Percentiles rank a stretch among this genome's conserved stretches.
These are phyloP conservation scores for Zymoseptoria brevis DNA, from an alignment of 2,329 filamentous ascomycete genomes.

Conservation along the genomic window DNA sequence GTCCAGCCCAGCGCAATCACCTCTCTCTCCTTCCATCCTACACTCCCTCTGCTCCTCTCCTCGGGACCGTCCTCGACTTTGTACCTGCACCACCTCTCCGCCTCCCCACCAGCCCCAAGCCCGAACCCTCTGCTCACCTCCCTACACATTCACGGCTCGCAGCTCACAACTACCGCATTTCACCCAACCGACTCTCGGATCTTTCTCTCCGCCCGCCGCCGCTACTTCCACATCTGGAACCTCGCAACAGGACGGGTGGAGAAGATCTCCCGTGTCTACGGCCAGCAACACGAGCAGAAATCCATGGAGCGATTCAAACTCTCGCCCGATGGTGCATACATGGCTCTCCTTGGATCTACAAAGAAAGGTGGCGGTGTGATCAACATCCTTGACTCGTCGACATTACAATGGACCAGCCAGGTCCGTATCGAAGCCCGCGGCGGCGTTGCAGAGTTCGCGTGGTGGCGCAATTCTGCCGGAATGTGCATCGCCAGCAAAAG, in stretches of 20 bases:
- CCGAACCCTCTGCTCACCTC: slow-evolving; percentile 88
- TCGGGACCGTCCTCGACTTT: slow-evolving; percentile 79
- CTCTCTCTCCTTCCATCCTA: slow-evolving; percentile 81
- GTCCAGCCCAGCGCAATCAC: slow-evolving; percentile 68
- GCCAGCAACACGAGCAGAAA: slow-evolving; percentile 73
- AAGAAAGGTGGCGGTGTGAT: slow-evolving; percentile 81
- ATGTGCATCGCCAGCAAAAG: slow-evolving; percentile 76
- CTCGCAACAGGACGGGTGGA: slow-evolving; percentile 72
- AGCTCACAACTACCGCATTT: slow-evolving; percentile 79
- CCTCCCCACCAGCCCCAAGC: slow-evolving; percentile 60
- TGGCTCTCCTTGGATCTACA: slow-evolving; percentile 72
- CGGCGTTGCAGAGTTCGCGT: slow-evolving; percentile 82
- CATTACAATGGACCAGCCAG: slow-evolving; percentile 80
- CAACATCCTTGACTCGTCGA: slow-evolving; percentile 71
- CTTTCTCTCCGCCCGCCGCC: slow-evolving; percentile 78
- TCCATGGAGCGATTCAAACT: slow-evolving; percentile 86
- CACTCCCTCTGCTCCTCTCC: slow-evolving; percentile 80
- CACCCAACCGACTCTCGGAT: slow-evolving; percentile 64
- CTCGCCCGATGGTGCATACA: slow-evolving; percentile 76
- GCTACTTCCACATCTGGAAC: slow-evolving; percentile 94
- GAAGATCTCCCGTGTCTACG: slow-evolving; percentile 68
- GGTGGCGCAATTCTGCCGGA: slow-evolving; percentile 81
- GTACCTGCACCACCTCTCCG: slow-evolving; percentile 77
- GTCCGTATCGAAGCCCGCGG: slow-evolving; percentile 73
- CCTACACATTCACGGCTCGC: slow-evolving; percentile 74